These are phyloP conservation scores for Crotalaria pallida DNA, from an alignment of 306 rosid species.

Conservation along the genomic window DNA sequence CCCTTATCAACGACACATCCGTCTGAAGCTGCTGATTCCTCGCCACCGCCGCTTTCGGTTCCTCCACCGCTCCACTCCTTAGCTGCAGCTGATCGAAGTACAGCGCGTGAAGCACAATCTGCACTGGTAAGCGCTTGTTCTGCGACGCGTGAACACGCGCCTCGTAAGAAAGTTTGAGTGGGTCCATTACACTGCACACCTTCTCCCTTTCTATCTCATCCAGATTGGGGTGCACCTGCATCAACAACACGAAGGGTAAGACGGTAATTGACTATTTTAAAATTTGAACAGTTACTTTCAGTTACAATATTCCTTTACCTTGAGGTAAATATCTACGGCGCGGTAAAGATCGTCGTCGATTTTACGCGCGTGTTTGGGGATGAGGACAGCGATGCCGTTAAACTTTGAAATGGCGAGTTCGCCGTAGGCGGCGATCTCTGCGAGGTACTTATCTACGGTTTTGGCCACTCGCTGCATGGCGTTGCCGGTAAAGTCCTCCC, in stretches of 20 bases:
- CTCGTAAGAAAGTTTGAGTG: conserved; percentile 65
- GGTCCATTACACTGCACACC: conserved; percentile 82
- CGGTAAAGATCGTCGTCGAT: conserved; percentile 79
- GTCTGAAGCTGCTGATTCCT: conserved; percentile 52
- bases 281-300: neutral
- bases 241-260: neutral
- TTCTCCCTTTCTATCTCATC: conserved; percentile 88
- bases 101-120: conserved; percentile 80
- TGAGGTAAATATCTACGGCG: conserved; percentile 70
- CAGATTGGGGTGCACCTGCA: conserved; percentile 69
- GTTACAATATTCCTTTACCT: conserved; percentile 31
- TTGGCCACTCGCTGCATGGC: conserved; percentile 57
- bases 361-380: conserved; percentile 61
- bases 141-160: conserved; percentile 90
- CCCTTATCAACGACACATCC: conserved; percentile 67
- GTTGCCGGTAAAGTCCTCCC: conserved; percentile 40
- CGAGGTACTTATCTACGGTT: conserved; percentile 52
- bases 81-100: conserved; percentile 79
- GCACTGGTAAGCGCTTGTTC: conserved; percentile 80
- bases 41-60: neutral
- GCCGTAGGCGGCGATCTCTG: conserved; percentile 47
- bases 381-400: conserved; percentile 57
- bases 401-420: conserved; percentile 69
- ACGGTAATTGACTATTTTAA: neutral
- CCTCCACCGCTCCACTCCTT: conserved; percentile 51